A percentile compares a stretch with the other conserved stretches of the same genome.
phyloP scores from a whole-genome alignment of 495 filamentous ascomycete genomes.

The Cercophora newfieldiana region DNA sequence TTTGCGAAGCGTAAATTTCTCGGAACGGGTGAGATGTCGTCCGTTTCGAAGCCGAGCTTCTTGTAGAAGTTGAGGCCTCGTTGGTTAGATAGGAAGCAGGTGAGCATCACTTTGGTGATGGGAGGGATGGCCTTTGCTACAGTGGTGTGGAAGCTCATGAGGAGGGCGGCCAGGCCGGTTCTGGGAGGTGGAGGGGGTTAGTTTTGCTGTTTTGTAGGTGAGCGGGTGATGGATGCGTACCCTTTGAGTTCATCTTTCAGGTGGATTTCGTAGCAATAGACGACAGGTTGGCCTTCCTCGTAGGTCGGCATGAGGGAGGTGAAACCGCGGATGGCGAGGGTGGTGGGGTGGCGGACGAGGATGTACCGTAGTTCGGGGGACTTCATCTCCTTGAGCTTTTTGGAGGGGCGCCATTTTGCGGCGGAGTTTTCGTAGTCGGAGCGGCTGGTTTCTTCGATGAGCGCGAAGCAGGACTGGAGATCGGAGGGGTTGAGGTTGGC shows the following conservation, averaged over 20 bases:
- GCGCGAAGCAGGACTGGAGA: slow-evolving; percentile 64
- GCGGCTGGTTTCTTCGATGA: slow-evolving; percentile 70
- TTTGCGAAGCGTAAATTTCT: slow-evolving; percentile 64
- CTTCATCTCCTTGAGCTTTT: slow-evolving; percentile 75
- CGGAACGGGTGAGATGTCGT: slow-evolving; percentile 65
- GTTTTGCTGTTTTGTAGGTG: neutral
- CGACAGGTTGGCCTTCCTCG: slow-evolving; percentile 70
- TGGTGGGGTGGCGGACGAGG: slow-evolving; percentile 48
- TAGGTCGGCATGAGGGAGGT: slow-evolving; percentile 81
- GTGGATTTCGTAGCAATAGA: slow-evolving; percentile 92
- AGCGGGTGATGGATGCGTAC: slow-evolving; percentile 23
- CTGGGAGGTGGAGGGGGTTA: slow-evolving; percentile 27
- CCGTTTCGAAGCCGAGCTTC: slow-evolving; percentile 64
- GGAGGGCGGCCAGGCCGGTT: slow-evolving; percentile 45
- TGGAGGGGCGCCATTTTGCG: slow-evolving; percentile 65
- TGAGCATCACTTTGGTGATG: slow-evolving; percentile 79
- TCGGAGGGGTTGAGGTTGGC: slow-evolving; percentile 50
- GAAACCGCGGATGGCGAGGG: slow-evolving; percentile 57
- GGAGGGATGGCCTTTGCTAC: slow-evolving; percentile 48
- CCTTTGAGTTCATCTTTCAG: slow-evolving; percentile 56
- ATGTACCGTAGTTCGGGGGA: slow-evolving; percentile 69
- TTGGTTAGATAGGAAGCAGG: slow-evolving; percentile 70
- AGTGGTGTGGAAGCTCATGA: slow-evolving; percentile 46
- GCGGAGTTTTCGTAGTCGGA: slow-evolving; percentile 64
- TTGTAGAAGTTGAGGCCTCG: slow-evolving; percentile 65